These are phyloP conservation scores for Phyllosticta citribraziliensis DNA, from an alignment of 2,329 filamentous ascomycete species.

Conservation along the genomic window DNA sequence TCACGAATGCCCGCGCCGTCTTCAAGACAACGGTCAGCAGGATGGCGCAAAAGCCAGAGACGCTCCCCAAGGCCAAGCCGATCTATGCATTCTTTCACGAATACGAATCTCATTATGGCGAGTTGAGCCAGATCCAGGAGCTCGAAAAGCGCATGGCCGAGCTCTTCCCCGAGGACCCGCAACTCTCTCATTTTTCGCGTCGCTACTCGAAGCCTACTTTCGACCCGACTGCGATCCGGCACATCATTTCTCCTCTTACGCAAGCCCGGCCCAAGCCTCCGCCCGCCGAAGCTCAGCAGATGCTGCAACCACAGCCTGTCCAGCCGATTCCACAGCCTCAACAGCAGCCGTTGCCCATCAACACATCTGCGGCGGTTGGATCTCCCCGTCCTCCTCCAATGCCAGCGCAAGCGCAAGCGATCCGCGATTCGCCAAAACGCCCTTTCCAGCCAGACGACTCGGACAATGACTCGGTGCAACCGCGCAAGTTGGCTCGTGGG, in stretches of 20 bases:
- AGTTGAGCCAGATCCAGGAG: constrained; percentile 81
- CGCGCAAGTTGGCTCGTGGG: constrained; percentile 79
- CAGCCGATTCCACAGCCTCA: neutral
- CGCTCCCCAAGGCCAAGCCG: constrained; percentile 64
- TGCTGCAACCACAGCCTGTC: neutral
- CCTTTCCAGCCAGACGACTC: constrained; percentile 52
- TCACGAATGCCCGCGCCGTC: constrained; percentile 88
- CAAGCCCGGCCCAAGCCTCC: constrained; percentile 52
- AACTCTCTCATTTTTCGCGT: constrained; percentile 62
- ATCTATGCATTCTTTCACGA: constrained; percentile 90
- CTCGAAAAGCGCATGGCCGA: constrained; percentile 88
- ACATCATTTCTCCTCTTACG: constrained; percentile 69
- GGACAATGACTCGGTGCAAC: constrained; percentile 54
- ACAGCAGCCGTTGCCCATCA: neutral
- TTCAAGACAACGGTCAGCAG: constrained; percentile 90
- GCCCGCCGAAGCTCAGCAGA: neutral
- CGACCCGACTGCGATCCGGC: constrained; percentile 69
- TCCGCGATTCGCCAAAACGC: constrained; percentile 37
- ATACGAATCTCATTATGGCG: constrained; percentile 89
- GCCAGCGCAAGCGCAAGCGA: constrained; percentile 11
- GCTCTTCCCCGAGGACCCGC: constrained; percentile 82
- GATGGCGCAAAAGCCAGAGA: constrained; percentile 67
- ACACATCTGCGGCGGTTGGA: constrained; percentile 1
- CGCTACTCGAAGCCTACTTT: constrained; percentile 62
- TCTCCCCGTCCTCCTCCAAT: constrained; percentile 12